Percentiles rank a stretch among this genome's conserved stretches.
These are phyloP conservation scores for Excoecaria agallocha DNA, from an alignment of 345 rosid genomes.

Conservation along the genomic window DNA sequence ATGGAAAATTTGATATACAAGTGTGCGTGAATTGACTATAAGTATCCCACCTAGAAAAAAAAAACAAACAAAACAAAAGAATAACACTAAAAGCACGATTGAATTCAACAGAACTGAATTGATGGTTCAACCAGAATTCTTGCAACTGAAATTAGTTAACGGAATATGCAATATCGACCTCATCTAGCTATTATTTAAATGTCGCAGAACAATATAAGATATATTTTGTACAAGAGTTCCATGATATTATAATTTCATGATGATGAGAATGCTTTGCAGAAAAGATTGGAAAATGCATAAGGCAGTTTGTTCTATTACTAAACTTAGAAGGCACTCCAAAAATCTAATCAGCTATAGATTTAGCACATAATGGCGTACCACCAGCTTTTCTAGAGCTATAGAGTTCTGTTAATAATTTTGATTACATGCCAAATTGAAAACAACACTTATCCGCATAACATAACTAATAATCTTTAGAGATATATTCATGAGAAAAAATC, in stretches of 20 bases:
- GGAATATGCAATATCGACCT: too few species aligned
- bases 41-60: too few species aligned
- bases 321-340: slow-evolving; percentile 43
- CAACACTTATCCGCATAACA: not conserved
- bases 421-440: not conserved
- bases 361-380: slow-evolving; percentile 4
- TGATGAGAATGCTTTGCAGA: slow-evolving; percentile 40
- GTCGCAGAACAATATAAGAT: too few species aligned
- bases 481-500: not conserved
- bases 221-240: not conserved
- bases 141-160: too few species aligned
- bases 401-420: not conserved
- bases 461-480: not conserved
- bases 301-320: slow-evolving; percentile 14
- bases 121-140: too few species aligned
- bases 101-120: too few species aligned
- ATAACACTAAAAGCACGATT: too few species aligned
- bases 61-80: too few species aligned
- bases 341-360: slow-evolving; percentile 17
- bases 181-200: too few species aligned
- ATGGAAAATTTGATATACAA: too few species aligned
- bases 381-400: not conserved
- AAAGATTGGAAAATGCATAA: slow-evolving; percentile 37
- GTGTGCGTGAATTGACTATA: too few species aligned
- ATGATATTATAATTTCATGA: slow-evolving; percentile 19